Percentiles rank a stretch among this genome's conserved stretches.
phyloP scores from a whole-genome alignment of 2,329 filamentous ascomycete species.

The Penicillium vulpinum region DNA sequence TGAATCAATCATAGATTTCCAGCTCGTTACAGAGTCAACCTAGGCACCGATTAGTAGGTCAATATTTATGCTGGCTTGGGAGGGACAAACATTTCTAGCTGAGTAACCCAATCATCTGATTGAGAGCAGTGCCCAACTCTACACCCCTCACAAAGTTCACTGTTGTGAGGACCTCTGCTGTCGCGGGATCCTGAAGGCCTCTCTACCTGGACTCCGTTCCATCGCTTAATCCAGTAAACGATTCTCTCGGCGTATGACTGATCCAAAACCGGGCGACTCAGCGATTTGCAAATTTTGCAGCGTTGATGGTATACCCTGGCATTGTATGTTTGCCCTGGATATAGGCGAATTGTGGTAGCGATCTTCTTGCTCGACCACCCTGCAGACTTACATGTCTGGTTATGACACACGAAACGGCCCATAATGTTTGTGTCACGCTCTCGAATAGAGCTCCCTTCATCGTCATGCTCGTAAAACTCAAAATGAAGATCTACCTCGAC shows the following conservation, averaged over 20 bases:
- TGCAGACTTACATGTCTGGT: constrained; percentile 28
- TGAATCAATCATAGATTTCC: no score
- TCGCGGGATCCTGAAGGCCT: constrained; percentile 5
- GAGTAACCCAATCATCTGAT: neutral
- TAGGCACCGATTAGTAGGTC: no score
- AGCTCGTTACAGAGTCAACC: no score
- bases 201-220: constrained; percentile 37
- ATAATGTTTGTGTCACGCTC: constrained; percentile 46
- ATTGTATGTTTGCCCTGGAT: constrained; percentile 42
- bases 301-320: constrained; percentile 48
- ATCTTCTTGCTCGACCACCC: constrained; percentile 46
- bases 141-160: constrained; percentile 35
- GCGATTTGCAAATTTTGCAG: constrained; percentile 38
- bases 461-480: constrained; percentile 33
- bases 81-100: neutral
- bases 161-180: constrained; percentile 31
- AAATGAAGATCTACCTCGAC: constrained; percentile 32
- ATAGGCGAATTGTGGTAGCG: constrained; percentile 47
- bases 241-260: constrained; percentile 46
- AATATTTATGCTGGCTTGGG: no score
- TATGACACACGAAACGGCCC: constrained; percentile 44
- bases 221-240: constrained; percentile 46
- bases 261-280: constrained; percentile 38
- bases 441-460: constrained; percentile 23
- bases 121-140: constrained; percentile 22